Conservation (phyloP, 2,329 filamentous ascomycete species). For the Amauroascus verrucosus region DNA sequence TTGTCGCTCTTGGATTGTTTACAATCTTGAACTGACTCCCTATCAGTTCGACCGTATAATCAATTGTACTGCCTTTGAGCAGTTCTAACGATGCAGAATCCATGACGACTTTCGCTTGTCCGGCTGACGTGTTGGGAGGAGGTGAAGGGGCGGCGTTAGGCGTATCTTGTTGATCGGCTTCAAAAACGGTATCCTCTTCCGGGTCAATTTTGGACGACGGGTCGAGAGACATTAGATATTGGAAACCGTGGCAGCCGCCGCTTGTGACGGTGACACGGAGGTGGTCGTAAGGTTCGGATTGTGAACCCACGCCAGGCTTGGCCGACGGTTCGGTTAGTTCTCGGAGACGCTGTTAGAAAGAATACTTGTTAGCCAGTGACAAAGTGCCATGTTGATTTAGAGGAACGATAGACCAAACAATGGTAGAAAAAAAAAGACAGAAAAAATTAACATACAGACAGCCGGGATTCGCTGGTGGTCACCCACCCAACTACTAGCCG, state of each 20-base stretch:
- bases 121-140: constrained; percentile 24
- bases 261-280: constrained; percentile 88
- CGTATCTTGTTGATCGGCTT: constrained; percentile 43
- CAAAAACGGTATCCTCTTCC: constrained; percentile 82
- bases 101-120: constrained; percentile 68
- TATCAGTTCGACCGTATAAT: constrained; percentile 94
- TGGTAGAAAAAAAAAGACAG: constrained; percentile 13
- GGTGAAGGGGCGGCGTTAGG: neutral
- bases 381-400: neutral
- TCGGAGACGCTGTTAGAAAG: constrained; percentile 48
- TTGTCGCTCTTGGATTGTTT: constrained; percentile 82
- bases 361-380: neutral
- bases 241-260: constrained; percentile 94
- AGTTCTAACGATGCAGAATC: constrained; percentile 80
- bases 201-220: constrained; percentile 45
- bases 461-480: constrained; percentile 39
- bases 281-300: constrained; percentile 63
- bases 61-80: constrained; percentile 85
- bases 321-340: constrained; percentile 55
- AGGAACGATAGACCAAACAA: too few relatives aligned
- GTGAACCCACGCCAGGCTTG: constrained; percentile 26
- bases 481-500: constrained; percentile 40
- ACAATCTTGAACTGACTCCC: constrained; percentile 92
- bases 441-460: constrained; percentile 35
- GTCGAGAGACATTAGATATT: constrained; percentile 86